Conservation (phyloP, 805 yeast species). For the Pichia gijzeniarum region DNA sequence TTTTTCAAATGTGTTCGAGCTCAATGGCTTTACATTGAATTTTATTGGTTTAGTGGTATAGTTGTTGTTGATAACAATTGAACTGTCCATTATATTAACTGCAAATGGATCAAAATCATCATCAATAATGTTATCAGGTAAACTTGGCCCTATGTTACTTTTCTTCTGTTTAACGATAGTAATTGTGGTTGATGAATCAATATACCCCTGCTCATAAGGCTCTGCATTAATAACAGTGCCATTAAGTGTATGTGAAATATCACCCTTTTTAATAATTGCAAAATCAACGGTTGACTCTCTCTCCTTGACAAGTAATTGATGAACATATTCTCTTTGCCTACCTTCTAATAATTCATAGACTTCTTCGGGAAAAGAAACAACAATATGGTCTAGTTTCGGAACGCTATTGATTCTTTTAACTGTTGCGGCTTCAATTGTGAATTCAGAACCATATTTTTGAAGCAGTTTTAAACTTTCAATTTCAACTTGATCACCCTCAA, state of each 20-base stretch:
- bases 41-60: neutral
- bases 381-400: slow-evolving; percentile 30
- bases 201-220: slow-evolving; percentile 64
- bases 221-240: slow-evolving; percentile 58
- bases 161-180: slow-evolving; percentile 38
- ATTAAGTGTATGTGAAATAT: slow-evolving; percentile 36
- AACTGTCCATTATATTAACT: neutral
- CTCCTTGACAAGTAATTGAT: slow-evolving; percentile 31
- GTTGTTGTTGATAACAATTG: neutral
- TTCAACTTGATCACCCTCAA: slow-evolving; percentile 28
- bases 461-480: slow-evolving; percentile 36
- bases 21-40: slow-evolving; percentile 1
- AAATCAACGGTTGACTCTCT: slow-evolving; percentile 21
- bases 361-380: slow-evolving; percentile 40
- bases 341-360: slow-evolving; percentile 39
- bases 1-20: slow-evolving; percentile 11
- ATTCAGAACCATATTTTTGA: slow-evolving; percentile 29
- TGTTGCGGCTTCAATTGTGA: slow-evolving; percentile 38
- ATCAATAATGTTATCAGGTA: neutral
- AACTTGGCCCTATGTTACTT: neutral
- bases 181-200: slow-evolving; percentile 43
- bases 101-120: slow-evolving; percentile 7
- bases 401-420: slow-evolving; percentile 30
- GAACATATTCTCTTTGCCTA: slow-evolving; percentile 30
- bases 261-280: slow-evolving; percentile 36